These are phyloP conservation scores for Erodium moschatum DNA, from an alignment of 441 rosid species.

Conservation along the genomic window DNA sequence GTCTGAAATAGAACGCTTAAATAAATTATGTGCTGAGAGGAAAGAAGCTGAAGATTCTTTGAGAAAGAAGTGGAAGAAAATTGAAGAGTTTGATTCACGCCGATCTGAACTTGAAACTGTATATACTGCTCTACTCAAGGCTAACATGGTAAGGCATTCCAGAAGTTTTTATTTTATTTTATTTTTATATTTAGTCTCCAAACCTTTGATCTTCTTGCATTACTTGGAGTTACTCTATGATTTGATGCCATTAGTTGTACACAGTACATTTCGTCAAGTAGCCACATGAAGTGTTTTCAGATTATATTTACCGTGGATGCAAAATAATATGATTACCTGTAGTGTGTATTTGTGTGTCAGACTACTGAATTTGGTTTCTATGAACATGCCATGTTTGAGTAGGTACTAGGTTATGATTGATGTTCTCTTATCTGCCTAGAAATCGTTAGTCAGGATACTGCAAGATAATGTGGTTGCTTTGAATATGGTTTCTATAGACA, in stretches of 20 bases:
- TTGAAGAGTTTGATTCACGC: constrained; percentile 84
- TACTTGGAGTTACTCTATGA: neutral
- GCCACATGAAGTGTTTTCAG: too few relatives aligned
- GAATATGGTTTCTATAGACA: too few relatives aligned
- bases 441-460: too few relatives aligned
- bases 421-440: too few relatives aligned
- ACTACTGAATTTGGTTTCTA: neutral
- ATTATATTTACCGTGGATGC: too few relatives aligned
- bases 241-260: neutral
- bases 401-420: neutral
- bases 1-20: constrained; percentile 73
- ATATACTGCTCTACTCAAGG: constrained; percentile 71
- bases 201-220: constrained; percentile 1
- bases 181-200: constrained; percentile 7
- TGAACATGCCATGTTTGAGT: neutral
- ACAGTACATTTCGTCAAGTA: too few relatives aligned
- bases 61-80: constrained; percentile 91
- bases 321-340: neutral
- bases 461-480: too few relatives aligned
- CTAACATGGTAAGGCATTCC: constrained; percentile 55
- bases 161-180: constrained; percentile 7
- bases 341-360: neutral
- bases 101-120: constrained; percentile 88
- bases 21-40: constrained; percentile 81
- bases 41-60: constrained; percentile 87